phyloP scores from a whole-genome alignment of 1,284 basidiomycete species.

The Fereydounia khargensis region DNA sequence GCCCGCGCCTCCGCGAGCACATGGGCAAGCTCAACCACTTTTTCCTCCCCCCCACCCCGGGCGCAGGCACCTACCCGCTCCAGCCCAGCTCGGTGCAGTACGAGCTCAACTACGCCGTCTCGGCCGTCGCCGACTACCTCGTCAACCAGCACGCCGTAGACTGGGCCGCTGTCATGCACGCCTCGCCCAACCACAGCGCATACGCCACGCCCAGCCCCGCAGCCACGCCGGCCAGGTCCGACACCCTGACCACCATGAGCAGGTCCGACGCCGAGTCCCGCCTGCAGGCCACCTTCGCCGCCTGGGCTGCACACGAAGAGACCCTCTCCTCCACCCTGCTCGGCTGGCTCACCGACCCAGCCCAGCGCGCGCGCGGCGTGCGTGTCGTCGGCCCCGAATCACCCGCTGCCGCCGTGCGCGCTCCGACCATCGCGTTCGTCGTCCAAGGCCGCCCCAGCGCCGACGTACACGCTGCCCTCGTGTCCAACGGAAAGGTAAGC shows the following conservation, averaged over 20 bases:
- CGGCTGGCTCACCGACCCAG: conserved; percentile 59
- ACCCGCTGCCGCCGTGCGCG: conserved; percentile 51
- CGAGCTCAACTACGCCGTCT: conserved; percentile 67
- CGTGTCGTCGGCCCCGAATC: conserved; percentile 67
- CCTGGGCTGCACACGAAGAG: conserved; percentile 62
- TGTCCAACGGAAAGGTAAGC: conserved; percentile 65
- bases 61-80: conserved; percentile 67
- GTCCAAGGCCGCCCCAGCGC: conserved; percentile 63
- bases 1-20: conserved; percentile 60
- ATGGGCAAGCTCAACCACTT: conserved; percentile 68
- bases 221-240: not conserved
- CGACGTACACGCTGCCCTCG: conserved; percentile 63
- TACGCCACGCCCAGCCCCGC: not conserved
- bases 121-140: conserved; percentile 68
- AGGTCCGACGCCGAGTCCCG: conserved; percentile 1
- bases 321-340: conserved; percentile 60
- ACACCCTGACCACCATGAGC: too few species aligned
- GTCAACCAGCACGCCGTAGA: conserved; percentile 34
- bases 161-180: conserved; percentile 9
- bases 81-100: conserved; percentile 64
- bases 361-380: conserved; percentile 59
- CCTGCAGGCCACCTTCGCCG: conserved; percentile 42
- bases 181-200: too few species aligned
- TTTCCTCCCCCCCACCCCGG: conserved; percentile 63
- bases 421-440: conserved; percentile 72